Conservation (phyloP, 257 asterid species). For the Ilex asprella region DNA sequence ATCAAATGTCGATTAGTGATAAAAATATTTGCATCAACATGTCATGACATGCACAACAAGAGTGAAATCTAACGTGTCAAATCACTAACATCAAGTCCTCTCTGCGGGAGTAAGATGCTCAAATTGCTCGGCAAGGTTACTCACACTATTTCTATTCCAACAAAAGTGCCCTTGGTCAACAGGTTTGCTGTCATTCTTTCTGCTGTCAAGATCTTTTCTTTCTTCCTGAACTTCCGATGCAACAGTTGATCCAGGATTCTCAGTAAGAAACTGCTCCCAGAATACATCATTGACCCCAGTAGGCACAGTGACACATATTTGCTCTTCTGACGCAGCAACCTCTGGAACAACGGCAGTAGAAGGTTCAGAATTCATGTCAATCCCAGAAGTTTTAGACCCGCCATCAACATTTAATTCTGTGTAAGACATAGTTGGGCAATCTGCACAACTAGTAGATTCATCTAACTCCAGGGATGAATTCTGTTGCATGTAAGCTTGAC, state of each 20-base stretch:
- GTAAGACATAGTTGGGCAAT: slow-evolving; percentile 42
- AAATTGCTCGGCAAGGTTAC: slow-evolving; percentile 41
- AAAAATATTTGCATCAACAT: too few relatives aligned
- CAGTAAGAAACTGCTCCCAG: slow-evolving; percentile 86
- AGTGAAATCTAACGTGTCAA: too few relatives aligned
- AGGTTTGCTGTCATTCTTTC: slow-evolving; percentile 16
- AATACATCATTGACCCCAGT: slow-evolving; percentile 61
- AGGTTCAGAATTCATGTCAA: slow-evolving; percentile 36
- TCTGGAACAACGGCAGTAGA: slow-evolving; percentile 6
- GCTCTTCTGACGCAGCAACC: slow-evolving; percentile 18
- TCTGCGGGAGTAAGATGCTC: slow-evolving; percentile 46
- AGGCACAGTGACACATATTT: slow-evolving; percentile 20
- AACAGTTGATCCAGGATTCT: slow-evolving; percentile 42
- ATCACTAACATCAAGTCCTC: slow-evolving; percentile 19
- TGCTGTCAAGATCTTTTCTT: slow-evolving; percentile 22
- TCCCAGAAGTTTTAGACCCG: slow-evolving; percentile 24
- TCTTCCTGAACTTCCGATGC: slow-evolving; percentile 38
- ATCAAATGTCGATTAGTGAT: too few relatives aligned
- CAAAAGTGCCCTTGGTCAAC: slow-evolving; percentile 34
- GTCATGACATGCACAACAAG: too few relatives aligned
- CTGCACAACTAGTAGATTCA: slow-evolving; percentile 24
- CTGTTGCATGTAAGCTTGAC: slow-evolving; percentile 26
- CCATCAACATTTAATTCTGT: slow-evolving; percentile 31
- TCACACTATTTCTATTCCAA: slow-evolving; percentile 45
- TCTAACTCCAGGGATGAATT: slow-evolving; percentile 37